A percentile compares a stretch with the other conserved stretches of the same genome.
These are phyloP conservation scores for Tricholoma terreum DNA, from an alignment of 768 basidiomycete genomes.

Conservation along the genomic window DNA sequence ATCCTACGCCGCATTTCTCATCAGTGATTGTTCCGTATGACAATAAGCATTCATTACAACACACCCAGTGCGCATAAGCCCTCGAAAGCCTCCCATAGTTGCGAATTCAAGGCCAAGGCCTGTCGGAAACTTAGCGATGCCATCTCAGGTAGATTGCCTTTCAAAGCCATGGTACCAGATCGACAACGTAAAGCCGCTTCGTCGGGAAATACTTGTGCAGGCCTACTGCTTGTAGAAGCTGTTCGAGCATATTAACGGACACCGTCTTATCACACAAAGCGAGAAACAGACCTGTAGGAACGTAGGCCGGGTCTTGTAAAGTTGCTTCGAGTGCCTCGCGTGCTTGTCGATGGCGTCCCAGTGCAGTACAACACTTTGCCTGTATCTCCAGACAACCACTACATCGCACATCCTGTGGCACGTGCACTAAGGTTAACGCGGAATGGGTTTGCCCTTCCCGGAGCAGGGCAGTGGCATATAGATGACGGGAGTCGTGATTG, in stretches of 20 bases:
- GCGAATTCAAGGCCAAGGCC: constrained; percentile 69
- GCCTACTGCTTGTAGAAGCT: constrained; percentile 57
- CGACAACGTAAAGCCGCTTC: constrained; percentile 74
- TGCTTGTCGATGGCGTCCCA: constrained; percentile 78
- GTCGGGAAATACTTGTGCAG: constrained; percentile 62
- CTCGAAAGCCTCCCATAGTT: constrained; percentile 92
- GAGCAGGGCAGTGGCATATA: constrained; percentile 78
- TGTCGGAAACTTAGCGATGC: constrained; percentile 70
- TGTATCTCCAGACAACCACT: constrained; percentile 78
- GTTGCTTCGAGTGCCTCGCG: constrained; percentile 66
- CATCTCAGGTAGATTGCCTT: constrained; percentile 73
- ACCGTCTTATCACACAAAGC: constrained; percentile 1
- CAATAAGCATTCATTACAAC: constrained; percentile 14
- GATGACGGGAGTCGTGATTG: constrained; percentile 80
- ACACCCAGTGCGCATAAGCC: constrained; percentile 78
- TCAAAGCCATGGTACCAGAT: constrained; percentile 71
- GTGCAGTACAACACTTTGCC: constrained; percentile 65
- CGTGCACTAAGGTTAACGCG: constrained; percentile 67
- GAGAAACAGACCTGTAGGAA: constrained; percentile 53
- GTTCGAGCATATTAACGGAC: constrained; percentile 9
- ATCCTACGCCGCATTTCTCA: constrained; percentile 40
- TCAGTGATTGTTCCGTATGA: constrained; percentile 4
- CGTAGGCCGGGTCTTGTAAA: constrained; percentile 48
- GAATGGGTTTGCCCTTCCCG: constrained; percentile 70
- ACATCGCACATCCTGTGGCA: constrained; percentile 58